These are phyloP conservation scores for Marasmius tenuissimus DNA, from an alignment of 1,284 basidiomycete genomes.

Conservation along the genomic window DNA sequence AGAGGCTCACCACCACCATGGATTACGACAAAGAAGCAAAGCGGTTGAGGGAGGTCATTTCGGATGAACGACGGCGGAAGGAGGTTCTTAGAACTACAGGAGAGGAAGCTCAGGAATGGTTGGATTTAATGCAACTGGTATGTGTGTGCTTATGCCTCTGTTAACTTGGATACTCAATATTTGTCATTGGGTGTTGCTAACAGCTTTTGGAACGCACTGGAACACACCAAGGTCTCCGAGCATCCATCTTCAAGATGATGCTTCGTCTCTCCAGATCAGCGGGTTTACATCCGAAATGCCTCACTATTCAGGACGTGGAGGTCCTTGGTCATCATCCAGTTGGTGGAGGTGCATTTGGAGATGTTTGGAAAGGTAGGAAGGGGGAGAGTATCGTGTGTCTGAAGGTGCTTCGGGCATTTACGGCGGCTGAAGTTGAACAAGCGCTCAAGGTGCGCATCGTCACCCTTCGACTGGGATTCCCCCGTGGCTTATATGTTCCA, in stretches of 20 bases:
- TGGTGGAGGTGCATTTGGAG: not conserved
- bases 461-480: too few relatives aligned
- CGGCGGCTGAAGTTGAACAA: not conserved
- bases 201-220: not conserved
- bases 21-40: not conserved
- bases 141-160: not conserved
- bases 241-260: not conserved
- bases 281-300: not conserved
- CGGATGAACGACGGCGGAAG: not conserved
- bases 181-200: not conserved
- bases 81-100: not conserved
- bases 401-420: not conserved
- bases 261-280: not conserved
- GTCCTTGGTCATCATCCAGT: not conserved
- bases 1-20: not conserved
- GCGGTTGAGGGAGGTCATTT: not conserved
- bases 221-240: not conserved
- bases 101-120: not conserved
- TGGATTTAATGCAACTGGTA: not conserved
- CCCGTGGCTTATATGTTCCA: not conserved
- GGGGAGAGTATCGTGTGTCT: not conserved
- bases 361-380: not conserved
- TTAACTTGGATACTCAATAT: not conserved
- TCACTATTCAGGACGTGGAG: not conserved
- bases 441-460: not conserved